These are phyloP conservation scores for Suhomyces kilbournensis DNA, from an alignment of 805 yeast species.

Conservation along the genomic window DNA sequence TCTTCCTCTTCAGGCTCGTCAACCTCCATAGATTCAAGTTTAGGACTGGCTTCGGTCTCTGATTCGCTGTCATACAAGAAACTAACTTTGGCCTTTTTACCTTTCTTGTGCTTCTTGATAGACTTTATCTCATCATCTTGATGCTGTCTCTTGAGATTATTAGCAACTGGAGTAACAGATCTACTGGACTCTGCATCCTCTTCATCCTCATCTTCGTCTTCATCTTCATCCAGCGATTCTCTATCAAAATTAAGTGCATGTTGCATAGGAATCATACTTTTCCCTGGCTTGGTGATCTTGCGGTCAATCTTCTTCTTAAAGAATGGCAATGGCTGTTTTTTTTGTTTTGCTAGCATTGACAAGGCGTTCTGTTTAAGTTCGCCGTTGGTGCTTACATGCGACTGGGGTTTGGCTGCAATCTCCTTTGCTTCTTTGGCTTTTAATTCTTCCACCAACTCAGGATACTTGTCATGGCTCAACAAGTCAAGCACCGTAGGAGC, in stretches of 20 bases:
- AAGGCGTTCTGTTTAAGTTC: constrained; percentile 25
- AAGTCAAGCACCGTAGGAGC: constrained; percentile 65
- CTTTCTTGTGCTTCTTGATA: constrained; percentile 17
- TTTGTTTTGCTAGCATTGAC: constrained; percentile 22
- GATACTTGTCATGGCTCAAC: constrained; percentile 58
- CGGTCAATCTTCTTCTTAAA: constrained; percentile 27
- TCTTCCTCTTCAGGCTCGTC: constrained; percentile 21
- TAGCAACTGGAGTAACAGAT: constrained; percentile 32
- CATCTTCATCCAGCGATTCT: constrained; percentile 35
- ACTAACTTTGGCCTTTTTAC: constrained; percentile 24
- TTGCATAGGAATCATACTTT: constrained; percentile 47
- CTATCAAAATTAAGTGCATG: constrained; percentile 49
- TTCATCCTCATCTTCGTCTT: constrained; percentile 29
- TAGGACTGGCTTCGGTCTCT: constrained; percentile 25
- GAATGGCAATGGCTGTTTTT: constrained; percentile 26
- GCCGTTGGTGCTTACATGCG: constrained; percentile 8
- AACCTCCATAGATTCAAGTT: constrained; percentile 23
- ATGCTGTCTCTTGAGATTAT: constrained; percentile 26
- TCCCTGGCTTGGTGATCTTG: constrained; percentile 20
- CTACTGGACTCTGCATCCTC: constrained; percentile 37
- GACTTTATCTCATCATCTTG: constrained; percentile 14
- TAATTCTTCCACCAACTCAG: constrained; percentile 41
- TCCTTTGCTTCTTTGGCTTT: constrained; percentile 32
- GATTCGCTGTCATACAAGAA: constrained; percentile 31
- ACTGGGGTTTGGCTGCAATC: constrained; percentile 13